Evolutionary conservation across 2,329 filamentous ascomycete genomes (phyloP), one percentile per base, ranked within the genome.

Genomic region (Colletotrichum gigasporum): DNA sequence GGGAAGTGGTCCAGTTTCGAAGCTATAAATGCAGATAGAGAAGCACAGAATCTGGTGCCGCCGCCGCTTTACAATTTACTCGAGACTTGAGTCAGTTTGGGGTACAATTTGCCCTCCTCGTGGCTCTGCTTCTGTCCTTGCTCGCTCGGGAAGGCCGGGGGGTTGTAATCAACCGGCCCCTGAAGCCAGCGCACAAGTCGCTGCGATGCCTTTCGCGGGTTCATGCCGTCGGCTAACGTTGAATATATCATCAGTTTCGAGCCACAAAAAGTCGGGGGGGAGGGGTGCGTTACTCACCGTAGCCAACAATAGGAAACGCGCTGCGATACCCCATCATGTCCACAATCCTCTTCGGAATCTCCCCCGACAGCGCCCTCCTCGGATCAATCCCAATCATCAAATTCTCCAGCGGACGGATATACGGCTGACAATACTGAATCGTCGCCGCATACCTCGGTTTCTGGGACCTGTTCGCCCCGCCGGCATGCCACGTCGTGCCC

Each of bases 341-440:
- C 12, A 71, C 70, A 37, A 71, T 45, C 4, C 57, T 60, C n/a
- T 60, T 59, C 35, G 69, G 71, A 10, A 72, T 70, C 4, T 69
- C 67, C 0, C 55, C 55, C 3, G 55, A 59, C 10, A 59, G 34
- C 3, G 47, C 55, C n/a, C 55, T 41, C 3, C 55, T 51, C 4
- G 55, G 55, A n/a, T 76, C 74, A 47, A 77, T 72, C 3, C 74
- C 73, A 4, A 78, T 61, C n/a, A 73, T 74, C 68, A 75, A 71
- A 37, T 79, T 79, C 65, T 78, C 77, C 48, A 69, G 69, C 9
- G 73, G 71, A n/a, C 76, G 66, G n/a, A 77, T 74, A 70, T 73
- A 83, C 3, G 77, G 76, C 64, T 79, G 75, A 57, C 75, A 79
- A 67, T 78, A 79, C 67, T 79, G 77, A 11, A 78, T 74, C 5